Evolutionary conservation across 73 alveolate species (phyloP), one percentile per base, ranked within the genome.

Genomic region (Stentor roeselii): DNA sequence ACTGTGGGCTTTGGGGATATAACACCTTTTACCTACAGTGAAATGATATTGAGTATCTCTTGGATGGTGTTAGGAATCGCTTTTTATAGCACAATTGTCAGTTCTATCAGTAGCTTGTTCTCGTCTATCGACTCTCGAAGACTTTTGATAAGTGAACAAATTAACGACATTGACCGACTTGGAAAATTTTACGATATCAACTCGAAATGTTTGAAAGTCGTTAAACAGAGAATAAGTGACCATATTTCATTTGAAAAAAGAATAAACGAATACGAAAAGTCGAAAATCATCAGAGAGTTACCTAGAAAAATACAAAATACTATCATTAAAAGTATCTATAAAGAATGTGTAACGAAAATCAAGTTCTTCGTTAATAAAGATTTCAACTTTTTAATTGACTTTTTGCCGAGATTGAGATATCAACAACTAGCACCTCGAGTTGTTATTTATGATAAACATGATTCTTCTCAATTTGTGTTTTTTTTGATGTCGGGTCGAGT

Each of bases 1-100:
- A 84, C 93, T 6, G 93, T 87, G 2, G 93, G 93, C 40, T 87
- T 39, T 50, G 93, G 93, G 27, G 93, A 87, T 36, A 78, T 87
- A 38, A 86, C 85, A 2, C 89, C 93, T 3, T 60, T 34, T 3
- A 84, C 84, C 37, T 60, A 27, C 15, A 30, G n/a, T 21, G 86
- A 78, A 27, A 78, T 39, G 84, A 40, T 78, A 3, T n/a, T 78
- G 15, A 39, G 84, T 15, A 42, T 78, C 21, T 21, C 83, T 3
- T 78, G 86, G 83, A 78, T 78, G 86, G 27, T 37, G 6, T 42
- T 78, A 3, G 86, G 86, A n/a, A 67, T 42, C 3, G 84, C 50
- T 27, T 78, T 78, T 42, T 78, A 78, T 67, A 42, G 82, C 42
- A 35, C 59, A 11, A 78, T 42, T 3, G 59, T 78, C 11, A 30